Conservation (phyloP, 2,329 filamentous ascomycete species). For the Sporothrix luriei region DNA sequence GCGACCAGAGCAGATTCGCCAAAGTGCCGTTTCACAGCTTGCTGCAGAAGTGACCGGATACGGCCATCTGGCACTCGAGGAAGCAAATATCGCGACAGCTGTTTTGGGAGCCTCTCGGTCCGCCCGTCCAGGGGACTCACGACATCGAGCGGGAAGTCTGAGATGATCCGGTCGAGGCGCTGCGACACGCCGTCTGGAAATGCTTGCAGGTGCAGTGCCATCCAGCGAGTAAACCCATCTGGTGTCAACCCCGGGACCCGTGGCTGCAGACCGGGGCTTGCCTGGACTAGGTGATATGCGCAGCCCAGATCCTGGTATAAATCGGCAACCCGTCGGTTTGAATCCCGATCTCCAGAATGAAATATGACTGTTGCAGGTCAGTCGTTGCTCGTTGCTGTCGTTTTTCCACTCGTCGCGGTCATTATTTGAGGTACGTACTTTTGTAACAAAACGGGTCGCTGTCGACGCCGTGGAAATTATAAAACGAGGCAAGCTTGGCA, state of each 20-base stretch:
- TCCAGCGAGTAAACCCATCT: constrained; percentile 70
- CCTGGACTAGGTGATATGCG: constrained; percentile 67
- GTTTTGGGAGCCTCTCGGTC: constrained; percentile 75
- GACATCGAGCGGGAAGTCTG: constrained; percentile 67
- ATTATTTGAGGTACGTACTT: constrained; percentile 32
- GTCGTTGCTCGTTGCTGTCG: constrained; percentile 6
- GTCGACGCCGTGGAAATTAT: constrained; percentile 65
- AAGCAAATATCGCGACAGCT: constrained; percentile 73
- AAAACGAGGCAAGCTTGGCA: constrained; percentile 73
- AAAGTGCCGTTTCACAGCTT: constrained; percentile 57
- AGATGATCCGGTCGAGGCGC: constrained; percentile 68
- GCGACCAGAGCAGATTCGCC: constrained; percentile 33
- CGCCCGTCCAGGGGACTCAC: constrained; percentile 59
- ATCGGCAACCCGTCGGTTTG: constrained; percentile 39
- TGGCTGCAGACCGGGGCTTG: constrained; percentile 54
- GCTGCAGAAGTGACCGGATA: constrained; percentile 62
- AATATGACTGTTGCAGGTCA: constrained; percentile 54
- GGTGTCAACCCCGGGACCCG: constrained; percentile 67
- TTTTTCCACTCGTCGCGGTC: too few relatives aligned
- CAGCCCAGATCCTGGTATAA: constrained; percentile 59
- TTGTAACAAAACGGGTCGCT: constrained; percentile 70
- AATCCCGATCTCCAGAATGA: constrained; percentile 40
- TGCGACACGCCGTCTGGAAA: constrained; percentile 75
- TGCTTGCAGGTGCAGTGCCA: constrained; percentile 70
- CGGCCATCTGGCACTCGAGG: constrained; percentile 61